A percentile compares a stretch with the other conserved stretches of the same genome.
phyloP scores from a whole-genome alignment of 768 basidiomycete genomes.

The Tulasnella sp. region DNA sequence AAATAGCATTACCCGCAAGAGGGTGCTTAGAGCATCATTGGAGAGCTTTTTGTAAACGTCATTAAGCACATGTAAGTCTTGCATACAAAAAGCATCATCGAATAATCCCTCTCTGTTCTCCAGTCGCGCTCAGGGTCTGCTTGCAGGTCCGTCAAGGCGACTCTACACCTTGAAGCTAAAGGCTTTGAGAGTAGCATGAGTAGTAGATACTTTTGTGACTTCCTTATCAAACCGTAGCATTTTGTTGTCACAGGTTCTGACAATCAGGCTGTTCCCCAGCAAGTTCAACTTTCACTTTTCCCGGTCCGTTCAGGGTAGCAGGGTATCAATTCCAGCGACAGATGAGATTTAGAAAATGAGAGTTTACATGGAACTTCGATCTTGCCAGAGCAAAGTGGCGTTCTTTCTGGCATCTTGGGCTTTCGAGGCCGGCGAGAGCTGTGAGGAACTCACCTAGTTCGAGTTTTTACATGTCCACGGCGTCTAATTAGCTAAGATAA shows the following conservation, averaged over 20 bases:
- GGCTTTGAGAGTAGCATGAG: not conserved
- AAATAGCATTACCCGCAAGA: too few relatives aligned
- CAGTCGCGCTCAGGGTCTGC: too few relatives aligned
- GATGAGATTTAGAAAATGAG: not conserved
- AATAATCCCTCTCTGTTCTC: too few relatives aligned
- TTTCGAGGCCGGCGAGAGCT: not conserved
- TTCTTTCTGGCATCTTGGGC: too few relatives aligned
- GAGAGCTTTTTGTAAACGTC: too few relatives aligned
- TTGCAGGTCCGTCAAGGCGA: not conserved
- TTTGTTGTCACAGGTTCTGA: not conserved
- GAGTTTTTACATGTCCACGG: not conserved
- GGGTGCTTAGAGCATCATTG: too few relatives aligned
- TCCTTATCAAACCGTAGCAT: not conserved
- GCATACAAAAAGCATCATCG: too few relatives aligned
- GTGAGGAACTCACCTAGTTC: conserved; percentile 3
- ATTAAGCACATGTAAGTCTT: too few relatives aligned
- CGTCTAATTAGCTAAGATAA: not conserved
- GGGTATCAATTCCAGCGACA: not conserved
- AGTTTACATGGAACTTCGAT: not conserved
- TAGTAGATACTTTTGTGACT: not conserved
- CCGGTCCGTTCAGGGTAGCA: not conserved
- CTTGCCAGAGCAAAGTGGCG: not conserved
- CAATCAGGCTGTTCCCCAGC: not conserved
- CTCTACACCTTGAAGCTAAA: not conserved
- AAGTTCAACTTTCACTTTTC: not conserved